Percentiles rank a stretch among this genome's conserved stretches.
Conservation (phyloP, 2,329 filamentous ascomycete genomes). For the Cladosporium sp. region DNA sequence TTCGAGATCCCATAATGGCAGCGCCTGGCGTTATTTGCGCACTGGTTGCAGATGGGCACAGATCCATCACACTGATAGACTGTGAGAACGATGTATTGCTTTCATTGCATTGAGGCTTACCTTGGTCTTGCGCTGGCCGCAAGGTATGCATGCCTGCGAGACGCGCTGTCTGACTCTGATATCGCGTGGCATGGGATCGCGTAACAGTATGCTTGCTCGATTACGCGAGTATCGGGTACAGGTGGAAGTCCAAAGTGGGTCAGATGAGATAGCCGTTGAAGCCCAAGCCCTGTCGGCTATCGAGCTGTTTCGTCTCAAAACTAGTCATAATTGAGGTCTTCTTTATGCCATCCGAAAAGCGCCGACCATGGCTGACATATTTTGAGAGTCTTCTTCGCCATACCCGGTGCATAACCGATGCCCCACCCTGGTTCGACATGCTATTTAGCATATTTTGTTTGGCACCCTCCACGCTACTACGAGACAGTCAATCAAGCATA, state of each 20-base stretch:
- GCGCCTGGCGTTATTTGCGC: not conserved
- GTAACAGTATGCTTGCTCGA: not conserved
- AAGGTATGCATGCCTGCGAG: slow-evolving; percentile 10
- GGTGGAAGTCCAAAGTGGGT: not conserved
- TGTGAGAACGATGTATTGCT: not conserved
- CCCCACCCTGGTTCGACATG: not conserved
- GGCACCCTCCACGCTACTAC: not conserved
- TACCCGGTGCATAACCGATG: slow-evolving; percentile 4
- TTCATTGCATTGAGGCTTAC: not conserved
- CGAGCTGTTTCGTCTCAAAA: not conserved
- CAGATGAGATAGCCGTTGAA: not conserved
- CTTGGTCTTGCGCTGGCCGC: slow-evolving; percentile 7
- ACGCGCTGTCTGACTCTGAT: slow-evolving; percentile 2
- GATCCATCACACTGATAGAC: slow-evolving; percentile 2
- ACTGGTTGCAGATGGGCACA: slow-evolving; percentile 2
- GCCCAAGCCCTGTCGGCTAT: not conserved
- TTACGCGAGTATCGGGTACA: not conserved
- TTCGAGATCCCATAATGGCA: slow-evolving; percentile 9
- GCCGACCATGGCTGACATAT: too few relatives aligned
- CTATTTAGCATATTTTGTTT: not conserved
- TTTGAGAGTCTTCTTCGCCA: not conserved
- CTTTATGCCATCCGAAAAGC: too few relatives aligned
- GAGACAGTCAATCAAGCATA: not conserved
- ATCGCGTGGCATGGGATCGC: slow-evolving; percentile 6
- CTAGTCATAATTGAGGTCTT: not conserved